Conservation (phyloP, 2,329 filamentous ascomycete species). For the Erysiphe pulchra region DNA sequence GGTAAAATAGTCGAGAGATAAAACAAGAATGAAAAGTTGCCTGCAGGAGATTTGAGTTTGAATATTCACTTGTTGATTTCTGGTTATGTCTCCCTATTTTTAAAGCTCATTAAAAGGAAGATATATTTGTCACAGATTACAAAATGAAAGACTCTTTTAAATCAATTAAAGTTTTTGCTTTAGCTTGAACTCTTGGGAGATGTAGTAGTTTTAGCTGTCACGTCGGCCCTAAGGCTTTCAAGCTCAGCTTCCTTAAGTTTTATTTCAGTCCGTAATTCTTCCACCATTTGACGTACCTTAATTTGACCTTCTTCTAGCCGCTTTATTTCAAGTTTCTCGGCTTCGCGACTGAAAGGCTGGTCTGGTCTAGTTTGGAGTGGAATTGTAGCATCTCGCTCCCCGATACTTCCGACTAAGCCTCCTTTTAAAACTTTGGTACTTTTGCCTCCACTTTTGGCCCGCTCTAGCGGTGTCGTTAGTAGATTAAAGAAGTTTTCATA, state of each 20-base stretch:
- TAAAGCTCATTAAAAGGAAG: too few species aligned
- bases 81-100: too few species aligned
- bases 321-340: conserved; percentile 36
- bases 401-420: conserved; percentile 15
- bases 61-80: too few species aligned
- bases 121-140: too few species aligned
- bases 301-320: conserved; percentile 35
- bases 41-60: too few species aligned
- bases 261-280: conserved; percentile 6
- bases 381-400: conserved; percentile 49
- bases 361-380: conserved; percentile 38
- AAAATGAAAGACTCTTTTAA: too few species aligned
- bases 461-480: conserved; percentile 39
- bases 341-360: conserved; percentile 49
- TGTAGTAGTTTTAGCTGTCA: not conserved
- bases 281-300: conserved; percentile 25
- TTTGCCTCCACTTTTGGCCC: conserved; percentile 27
- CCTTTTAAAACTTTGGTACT: conserved; percentile 22
- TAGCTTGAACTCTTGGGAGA: too few species aligned
- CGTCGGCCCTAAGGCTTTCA: conserved; percentile 3
- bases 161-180: too few species aligned
- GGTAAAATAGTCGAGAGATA: too few species aligned
- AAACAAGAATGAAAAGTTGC: too few species aligned
- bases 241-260: conserved; percentile 8
- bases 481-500: conserved; percentile 78